Evolutionary conservation across 1,139 yeast species (phyloP).

Genomic region (Yamadazyma jaroonii): DNA sequence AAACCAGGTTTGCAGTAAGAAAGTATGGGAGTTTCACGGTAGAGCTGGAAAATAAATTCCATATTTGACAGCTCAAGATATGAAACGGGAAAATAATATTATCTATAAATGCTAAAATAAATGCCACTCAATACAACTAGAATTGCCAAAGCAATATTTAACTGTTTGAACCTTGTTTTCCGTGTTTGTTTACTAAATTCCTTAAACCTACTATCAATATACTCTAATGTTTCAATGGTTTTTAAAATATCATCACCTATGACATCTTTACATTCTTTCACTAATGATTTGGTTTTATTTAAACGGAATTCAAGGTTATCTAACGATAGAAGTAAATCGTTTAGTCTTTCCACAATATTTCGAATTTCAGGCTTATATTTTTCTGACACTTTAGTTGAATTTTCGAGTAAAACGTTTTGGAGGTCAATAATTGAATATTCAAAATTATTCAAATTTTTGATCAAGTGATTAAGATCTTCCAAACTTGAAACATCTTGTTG

Average conservation of each 20-base stretch:
- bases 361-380: constrained; percentile 27
- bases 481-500: constrained; percentile 3
- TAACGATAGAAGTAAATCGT: constrained; percentile 25
- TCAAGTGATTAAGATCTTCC: constrained; percentile 10
- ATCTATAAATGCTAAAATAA: constrained; percentile 14
- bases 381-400: constrained; percentile 13
- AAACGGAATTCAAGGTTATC: constrained; percentile 28
- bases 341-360: constrained; percentile 26
- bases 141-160: constrained; percentile 20
- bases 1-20: no score
- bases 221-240: constrained; percentile 33
- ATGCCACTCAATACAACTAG: constrained; percentile 22
- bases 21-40: no score
- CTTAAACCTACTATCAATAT: constrained; percentile 25
- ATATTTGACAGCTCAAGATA: no score
- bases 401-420: constrained; percentile 5
- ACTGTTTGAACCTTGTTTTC: constrained; percentile 27
- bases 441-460: constrained; percentile 7
- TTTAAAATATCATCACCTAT: constrained; percentile 28
- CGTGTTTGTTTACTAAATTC: constrained; percentile 25
- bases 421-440: constrained; percentile 11
- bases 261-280: constrained; percentile 25
- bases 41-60: no score
- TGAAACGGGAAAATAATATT: neutral
- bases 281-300: constrained; percentile 20